Evolutionary conservation across 2,329 filamentous ascomycete genomes (phyloP), one percentile per base, ranked within the genome.

Genomic region (Botrytis elliptica): DNA sequence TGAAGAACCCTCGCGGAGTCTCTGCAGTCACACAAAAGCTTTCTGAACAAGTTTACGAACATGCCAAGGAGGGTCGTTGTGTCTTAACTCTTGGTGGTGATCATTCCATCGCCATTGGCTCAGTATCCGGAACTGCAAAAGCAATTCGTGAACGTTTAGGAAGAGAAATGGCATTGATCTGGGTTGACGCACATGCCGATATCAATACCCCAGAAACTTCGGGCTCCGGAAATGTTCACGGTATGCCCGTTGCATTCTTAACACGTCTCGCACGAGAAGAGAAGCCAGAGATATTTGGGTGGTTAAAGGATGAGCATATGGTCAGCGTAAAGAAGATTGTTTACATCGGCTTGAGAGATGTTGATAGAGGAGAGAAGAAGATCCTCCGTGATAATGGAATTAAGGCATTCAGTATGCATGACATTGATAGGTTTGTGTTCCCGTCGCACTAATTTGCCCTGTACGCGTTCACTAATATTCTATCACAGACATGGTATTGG

Each of bases 331-430:
- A 89, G 83, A 98, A 98, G 86, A 86, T 99, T 74, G 96, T 99
- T 49, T 99, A 99, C 84, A 99, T 99, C 82, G 96, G 95, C 46
- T 86, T 99, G 80, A 88, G 96, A 60, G 96, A 98, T 81, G 94
- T 98, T 44, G 96, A 99, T 82, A 84, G 88, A n/a, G 93, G 90
- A 60, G 96, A 99, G 90, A 98, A 98, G 91, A 89, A 90, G 85
- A 93, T 98, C 75, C 85, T 99, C 76, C 88, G 91, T 74, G 93
- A 98, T 77, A 86, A 98, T 80, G 91, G 92, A 60, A 96, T 99
- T 86, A 95, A 93, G 86, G 95, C 95, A 6, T 99, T 98, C 81
- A 95, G 92, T 85, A 99, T 99, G 96, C 96, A 97, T 82, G 96
- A 99, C 82, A 92, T 99, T 83, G 96, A 99, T 84, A 88, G 89